These are phyloP conservation scores for Vitis amurensis DNA, from an alignment of 164 flowering plant genomes.

Conservation along the genomic window DNA sequence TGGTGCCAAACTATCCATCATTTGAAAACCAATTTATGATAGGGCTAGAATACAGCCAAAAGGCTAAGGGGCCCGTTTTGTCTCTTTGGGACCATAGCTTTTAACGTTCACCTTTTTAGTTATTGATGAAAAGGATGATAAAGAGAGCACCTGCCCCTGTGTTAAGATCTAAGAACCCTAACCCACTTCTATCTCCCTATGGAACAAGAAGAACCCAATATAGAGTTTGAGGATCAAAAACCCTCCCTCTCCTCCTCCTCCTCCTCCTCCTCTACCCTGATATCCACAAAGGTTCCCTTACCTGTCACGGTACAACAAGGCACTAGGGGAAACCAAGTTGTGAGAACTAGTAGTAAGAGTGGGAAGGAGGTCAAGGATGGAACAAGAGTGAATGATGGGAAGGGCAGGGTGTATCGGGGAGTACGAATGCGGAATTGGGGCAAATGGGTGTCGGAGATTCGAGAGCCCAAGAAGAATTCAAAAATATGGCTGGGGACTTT, in stretches of 20 bases:
- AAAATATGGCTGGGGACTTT: conserved; percentile 70
- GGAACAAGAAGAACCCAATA: neutral
- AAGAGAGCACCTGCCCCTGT: neutral
- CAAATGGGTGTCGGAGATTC: conserved; percentile 65
- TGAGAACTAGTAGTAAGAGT: neutral
- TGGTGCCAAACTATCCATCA: no score
- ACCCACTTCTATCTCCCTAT: neutral
- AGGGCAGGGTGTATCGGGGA: conserved; percentile 40
- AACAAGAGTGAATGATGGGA: neutral
- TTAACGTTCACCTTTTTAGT: no score
- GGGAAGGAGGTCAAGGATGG: neutral
- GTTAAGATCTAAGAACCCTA: neutral
- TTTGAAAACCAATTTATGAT: no score
- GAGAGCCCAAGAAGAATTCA: conserved; percentile 64
- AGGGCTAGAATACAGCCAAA: no score
- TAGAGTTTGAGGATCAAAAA: no score
- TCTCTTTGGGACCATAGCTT: no score
- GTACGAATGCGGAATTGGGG: conserved; percentile 66
- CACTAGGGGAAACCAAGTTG: neutral
- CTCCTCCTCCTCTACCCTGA: neutral
- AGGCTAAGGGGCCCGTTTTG: no score
- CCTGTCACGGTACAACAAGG: neutral
- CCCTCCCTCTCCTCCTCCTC: neutral
- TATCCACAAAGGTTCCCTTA: no score
- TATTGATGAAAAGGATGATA: no score